phyloP scores from a whole-genome alignment of 768 basidiomycete genomes.

The Jaapia argillacea region DNA sequence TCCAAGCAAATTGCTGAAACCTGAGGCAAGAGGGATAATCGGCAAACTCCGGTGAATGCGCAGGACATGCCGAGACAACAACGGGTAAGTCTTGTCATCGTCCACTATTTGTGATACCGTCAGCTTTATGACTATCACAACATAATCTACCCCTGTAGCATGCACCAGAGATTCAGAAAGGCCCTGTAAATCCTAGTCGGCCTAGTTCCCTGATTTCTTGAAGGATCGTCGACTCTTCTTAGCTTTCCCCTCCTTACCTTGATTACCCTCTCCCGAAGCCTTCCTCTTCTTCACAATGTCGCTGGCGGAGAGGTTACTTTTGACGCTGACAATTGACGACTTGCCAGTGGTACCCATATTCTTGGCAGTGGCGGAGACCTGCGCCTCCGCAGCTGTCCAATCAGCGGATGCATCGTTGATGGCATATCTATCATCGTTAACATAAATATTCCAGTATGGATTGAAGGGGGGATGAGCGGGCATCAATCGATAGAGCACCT shows the following conservation, averaged over 20 bases:
- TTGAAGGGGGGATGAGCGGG: conserved; percentile 12
- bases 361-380: conserved; percentile 42
- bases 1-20: too few relatives aligned
- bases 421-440: background rate
- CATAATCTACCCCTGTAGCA: too few relatives aligned
- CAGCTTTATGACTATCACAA: too few relatives aligned
- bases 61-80: too few relatives aligned
- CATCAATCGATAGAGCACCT: conserved; percentile 1
- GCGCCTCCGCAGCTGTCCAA: conserved; percentile 68
- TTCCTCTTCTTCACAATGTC: conserved; percentile 50
- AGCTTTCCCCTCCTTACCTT: conserved; percentile 24
- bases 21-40: too few relatives aligned
- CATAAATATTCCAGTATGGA: background rate
- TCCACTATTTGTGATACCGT: too few relatives aligned
- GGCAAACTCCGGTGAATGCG: too few relatives aligned
- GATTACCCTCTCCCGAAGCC: conserved; percentile 25
- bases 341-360: conserved; percentile 29
- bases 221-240: conserved; percentile 39
- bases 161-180: too few relatives aligned
- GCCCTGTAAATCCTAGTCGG: too few relatives aligned
- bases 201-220: conserved; percentile 30
- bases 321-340: conserved; percentile 73
- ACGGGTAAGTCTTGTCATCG: too few relatives aligned
- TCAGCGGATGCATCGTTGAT: conserved; percentile 64
- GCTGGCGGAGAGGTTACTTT: conserved; percentile 24